Conservation (phyloP, 2,329 filamentous ascomycete species). For the Xylaria hypoxylon region DNA sequence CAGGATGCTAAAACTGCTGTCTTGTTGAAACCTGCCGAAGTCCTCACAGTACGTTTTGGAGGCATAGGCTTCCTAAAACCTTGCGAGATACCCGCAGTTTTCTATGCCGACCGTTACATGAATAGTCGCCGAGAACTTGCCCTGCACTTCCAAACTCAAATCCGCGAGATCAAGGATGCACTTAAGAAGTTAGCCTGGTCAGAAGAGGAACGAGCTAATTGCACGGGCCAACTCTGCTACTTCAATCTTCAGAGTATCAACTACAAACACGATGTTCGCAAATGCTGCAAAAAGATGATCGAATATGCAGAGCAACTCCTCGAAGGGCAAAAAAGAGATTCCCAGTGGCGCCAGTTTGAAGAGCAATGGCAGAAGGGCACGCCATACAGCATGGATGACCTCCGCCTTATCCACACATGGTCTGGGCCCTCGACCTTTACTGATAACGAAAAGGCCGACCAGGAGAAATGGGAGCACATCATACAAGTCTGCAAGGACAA, state of each 20-base stretch:
- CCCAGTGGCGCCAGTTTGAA: constrained; percentile 48
- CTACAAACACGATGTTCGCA: constrained; percentile 42
- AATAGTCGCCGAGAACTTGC: constrained; percentile 59
- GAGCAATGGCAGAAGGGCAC: constrained; percentile 37
- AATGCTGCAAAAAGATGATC: constrained; percentile 46
- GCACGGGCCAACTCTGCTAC: constrained; percentile 42
- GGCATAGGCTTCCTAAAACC: constrained; percentile 57
- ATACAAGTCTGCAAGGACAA: constrained; percentile 51
- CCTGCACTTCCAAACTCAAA: constrained; percentile 56
- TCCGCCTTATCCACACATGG: constrained; percentile 54
- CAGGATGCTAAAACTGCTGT: constrained; percentile 57
- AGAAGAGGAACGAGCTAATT: constrained; percentile 40
- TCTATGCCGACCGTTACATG: constrained; percentile 68
- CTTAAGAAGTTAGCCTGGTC: constrained; percentile 41
- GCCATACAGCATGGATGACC: constrained; percentile 47
- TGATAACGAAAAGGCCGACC: constrained; percentile 49
- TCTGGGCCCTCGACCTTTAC: constrained; percentile 54
- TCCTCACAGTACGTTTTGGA: constrained; percentile 61
- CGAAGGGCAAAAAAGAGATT: constrained; percentile 42
- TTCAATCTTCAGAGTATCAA: constrained; percentile 42
- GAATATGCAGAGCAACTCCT: constrained; percentile 41
- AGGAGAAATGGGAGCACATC: constrained; percentile 51
- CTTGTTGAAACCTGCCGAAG: constrained; percentile 61
- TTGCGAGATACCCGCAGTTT: constrained; percentile 63
- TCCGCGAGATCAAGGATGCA: constrained; percentile 44